phyloP scores from a whole-genome alignment of 345 rosid genomes.

The Arabis hirsuta region DNA sequence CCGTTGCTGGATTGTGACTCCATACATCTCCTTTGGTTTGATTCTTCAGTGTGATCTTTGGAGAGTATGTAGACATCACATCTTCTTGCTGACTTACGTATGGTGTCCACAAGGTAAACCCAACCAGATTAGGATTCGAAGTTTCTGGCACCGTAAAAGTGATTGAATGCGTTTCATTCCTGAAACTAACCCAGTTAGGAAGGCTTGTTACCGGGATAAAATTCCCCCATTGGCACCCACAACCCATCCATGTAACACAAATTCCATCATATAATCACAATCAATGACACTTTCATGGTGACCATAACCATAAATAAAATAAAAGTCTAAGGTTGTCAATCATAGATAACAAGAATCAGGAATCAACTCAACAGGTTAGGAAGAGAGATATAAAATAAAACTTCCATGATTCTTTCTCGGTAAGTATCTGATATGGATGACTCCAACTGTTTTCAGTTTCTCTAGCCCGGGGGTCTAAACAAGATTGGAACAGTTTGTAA shows the following conservation, averaged over 20 bases:
- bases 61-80: constrained; percentile 19
- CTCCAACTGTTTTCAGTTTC: constrained; percentile 8
- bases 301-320: not conserved
- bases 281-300: not conserved
- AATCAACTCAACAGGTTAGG: not conserved
- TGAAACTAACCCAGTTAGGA: constrained; percentile 33
- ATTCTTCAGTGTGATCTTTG: constrained; percentile 29
- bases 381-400: not conserved
- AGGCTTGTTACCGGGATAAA: constrained; percentile 27
- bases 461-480: constrained; percentile 29
- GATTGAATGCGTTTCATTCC: constrained; percentile 1
- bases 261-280: not conserved
- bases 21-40: not conserved
- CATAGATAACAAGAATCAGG: constrained; percentile 6
- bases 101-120: constrained; percentile 24
- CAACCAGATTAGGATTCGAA: not conserved
- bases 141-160: constrained; percentile 32
- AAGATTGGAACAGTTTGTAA: constrained; percentile 6
- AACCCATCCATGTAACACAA: constrained; percentile 19
- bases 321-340: not conserved
- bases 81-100: constrained; percentile 14
- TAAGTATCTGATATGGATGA: constrained; percentile 11
- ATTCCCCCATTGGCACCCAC: constrained; percentile 18
- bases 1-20: constrained; percentile 21
- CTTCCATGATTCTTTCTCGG: constrained; percentile 33